Conservation (phyloP, 2,329 filamentous ascomycete species). For the Sordariomycetes sp. region DNA sequence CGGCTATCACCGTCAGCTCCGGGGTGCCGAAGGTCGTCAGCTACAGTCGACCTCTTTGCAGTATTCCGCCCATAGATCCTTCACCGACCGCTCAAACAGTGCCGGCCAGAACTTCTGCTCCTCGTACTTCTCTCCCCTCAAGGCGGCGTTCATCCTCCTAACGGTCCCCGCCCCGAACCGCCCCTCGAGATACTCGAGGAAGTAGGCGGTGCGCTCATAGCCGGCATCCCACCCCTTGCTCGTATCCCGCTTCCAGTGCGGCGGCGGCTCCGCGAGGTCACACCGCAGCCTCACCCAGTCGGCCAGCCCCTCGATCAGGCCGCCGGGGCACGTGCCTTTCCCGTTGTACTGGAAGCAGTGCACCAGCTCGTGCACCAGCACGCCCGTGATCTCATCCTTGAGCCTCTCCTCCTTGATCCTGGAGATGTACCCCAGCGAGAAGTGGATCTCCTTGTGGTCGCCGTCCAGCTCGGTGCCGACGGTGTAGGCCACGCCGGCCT, state of each 20-base stretch:
- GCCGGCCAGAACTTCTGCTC: conserved; percentile 57
- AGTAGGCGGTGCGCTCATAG: conserved; percentile 87
- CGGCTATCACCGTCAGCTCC: not conserved
- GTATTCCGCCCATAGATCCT: conserved; percentile 69
- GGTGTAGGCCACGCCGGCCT: conserved; percentile 84
- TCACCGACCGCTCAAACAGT: conserved; percentile 55
- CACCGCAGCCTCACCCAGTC: conserved; percentile 82
- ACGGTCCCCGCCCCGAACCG: conserved; percentile 50
- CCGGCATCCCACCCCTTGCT: conserved; percentile 69
- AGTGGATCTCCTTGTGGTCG: conserved; percentile 89
- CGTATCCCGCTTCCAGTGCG: conserved; percentile 64
- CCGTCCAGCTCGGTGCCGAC: conserved; percentile 66
- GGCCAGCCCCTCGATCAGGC: conserved; percentile 81
- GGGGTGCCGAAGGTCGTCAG: not conserved
- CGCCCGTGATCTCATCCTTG: conserved; percentile 61
- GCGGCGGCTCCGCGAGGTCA: conserved; percentile 64
- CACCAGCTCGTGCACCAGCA: conserved; percentile 85
- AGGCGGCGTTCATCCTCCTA: conserved; percentile 53
- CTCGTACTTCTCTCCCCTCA: conserved; percentile 54
- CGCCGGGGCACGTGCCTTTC: conserved; percentile 51
- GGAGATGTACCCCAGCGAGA: conserved; percentile 67
- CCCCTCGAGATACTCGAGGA: conserved; percentile 74
- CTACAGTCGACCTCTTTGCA: conserved; percentile 14
- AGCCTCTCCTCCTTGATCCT: conserved; percentile 29
- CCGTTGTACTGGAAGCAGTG: conserved; percentile 86